Evolutionary conservation across 495 filamentous ascomycete genomes (phyloP), one percentile per base, ranked within the genome.

Genomic region (Penicillium subrubescens): DNA sequence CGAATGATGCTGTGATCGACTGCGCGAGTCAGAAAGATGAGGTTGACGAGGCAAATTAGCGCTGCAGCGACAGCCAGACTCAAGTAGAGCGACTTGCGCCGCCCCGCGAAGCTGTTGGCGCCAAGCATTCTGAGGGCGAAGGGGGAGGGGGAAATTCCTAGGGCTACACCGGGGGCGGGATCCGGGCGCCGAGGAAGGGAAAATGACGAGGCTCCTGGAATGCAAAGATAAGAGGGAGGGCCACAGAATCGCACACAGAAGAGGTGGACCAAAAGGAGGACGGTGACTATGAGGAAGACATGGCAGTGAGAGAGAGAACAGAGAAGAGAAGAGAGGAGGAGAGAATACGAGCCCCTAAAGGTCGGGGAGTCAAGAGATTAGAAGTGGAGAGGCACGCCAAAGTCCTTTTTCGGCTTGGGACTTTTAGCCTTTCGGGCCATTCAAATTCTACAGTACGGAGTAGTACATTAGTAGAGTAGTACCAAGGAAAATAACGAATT

Each of bases 81-180:
- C 44, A 71, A 44, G 60, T 66, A 68, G 23, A 64, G 23, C 15
- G 59, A 14, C 57, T 50, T 71, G 62, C 68, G 68, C 44, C 33
- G 58, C n/a, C 60, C 60, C 12, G 46, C 51, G 53, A 67, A 65
- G 14, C 57, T 61, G 43, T 51, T 61, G 6, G 41, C 55, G 64
- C 67, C 60, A 50, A 70, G 56, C 68, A 70, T 70, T 61, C 57
- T 59, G 46, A 34, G 57, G 57, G 37, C 33, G 34, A 51, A 37
- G 46, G 31, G 50, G 44, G 29, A 29, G 51, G 51, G 11, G 31
- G 25, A 19, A 19, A 54, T 54, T 57, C 57, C 57, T 23, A 43
- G 21, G 52, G 25, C 44, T 29, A 58, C 61, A 21, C 54, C 55
- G 44, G 34, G 52, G 43, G 57, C 33, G 59, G 21, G 46, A 46